Percentiles rank a stretch among this genome's conserved stretches.
Evolutionary conservation across 2,329 filamentous ascomycete species (phyloP).

Genomic region (Chaetomium globosum): DNA sequence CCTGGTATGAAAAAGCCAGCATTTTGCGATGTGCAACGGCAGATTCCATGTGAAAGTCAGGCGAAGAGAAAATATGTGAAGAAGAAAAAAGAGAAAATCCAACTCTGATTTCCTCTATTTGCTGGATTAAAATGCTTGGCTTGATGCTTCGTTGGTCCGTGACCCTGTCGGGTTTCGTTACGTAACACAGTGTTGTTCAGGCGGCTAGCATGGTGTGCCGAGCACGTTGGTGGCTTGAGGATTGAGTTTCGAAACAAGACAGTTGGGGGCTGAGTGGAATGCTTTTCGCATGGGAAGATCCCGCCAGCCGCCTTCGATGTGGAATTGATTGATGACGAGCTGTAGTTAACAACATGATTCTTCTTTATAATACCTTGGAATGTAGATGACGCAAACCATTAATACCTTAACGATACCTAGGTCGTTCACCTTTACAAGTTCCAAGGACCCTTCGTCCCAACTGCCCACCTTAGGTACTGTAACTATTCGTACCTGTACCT

Average conservation of each 20-base stretch:
- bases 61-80: conserved; percentile 55
- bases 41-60: conserved; percentile 43
- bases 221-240: neutral
- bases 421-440: neutral
- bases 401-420: too few relatives aligned
- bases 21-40: conserved; percentile 40
- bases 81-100: conserved; percentile 39
- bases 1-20: conserved; percentile 49
- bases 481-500: neutral
- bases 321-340: neutral
- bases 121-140: conserved; percentile 11
- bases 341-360: neutral
- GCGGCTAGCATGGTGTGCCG: neutral
- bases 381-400: neutral
- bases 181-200: conserved; percentile 6
- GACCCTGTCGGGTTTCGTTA: neutral
- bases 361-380: neutral
- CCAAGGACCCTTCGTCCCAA: neutral
- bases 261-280: neutral
- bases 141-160: neutral
- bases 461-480: neutral
- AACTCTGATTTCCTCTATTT: neutral
- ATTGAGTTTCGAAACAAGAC: conserved; percentile 6
- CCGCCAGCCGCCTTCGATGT: neutral
- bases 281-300: neutral